These are phyloP conservation scores for Hypoxylon sp. DNA, from an alignment of 2,329 filamentous ascomycete species.

Conservation along the genomic window DNA sequence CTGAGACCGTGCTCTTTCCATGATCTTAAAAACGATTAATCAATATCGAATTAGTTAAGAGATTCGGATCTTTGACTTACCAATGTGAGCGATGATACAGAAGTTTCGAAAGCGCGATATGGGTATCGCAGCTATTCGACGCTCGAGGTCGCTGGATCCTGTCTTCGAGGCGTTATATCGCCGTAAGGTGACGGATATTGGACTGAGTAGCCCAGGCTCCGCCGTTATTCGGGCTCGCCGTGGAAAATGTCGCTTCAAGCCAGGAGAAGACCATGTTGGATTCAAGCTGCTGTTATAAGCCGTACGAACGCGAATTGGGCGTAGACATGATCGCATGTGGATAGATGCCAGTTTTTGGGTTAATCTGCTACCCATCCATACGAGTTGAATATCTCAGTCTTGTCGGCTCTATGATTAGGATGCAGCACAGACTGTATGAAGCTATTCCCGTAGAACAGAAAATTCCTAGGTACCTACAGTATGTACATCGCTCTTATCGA, in stretches of 20 bases:
- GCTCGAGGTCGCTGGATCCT: constrained; percentile 60
- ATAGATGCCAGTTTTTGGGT: constrained; percentile 41
- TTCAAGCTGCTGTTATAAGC: constrained; percentile 42
- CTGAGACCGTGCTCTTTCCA: constrained; percentile 72
- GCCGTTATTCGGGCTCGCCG: background rate
- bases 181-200: constrained; percentile 12
- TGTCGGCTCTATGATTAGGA: constrained; percentile 15
- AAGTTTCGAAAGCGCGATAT: constrained; percentile 91
- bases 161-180: constrained; percentile 49
- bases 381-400: constrained; percentile 36
- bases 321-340: constrained; percentile 52
- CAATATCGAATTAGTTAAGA: too few relatives aligned
- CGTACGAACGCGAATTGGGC: constrained; percentile 27
- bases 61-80: constrained; percentile 76
- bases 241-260: background rate
- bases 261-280: constrained; percentile 29
- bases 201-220: background rate
- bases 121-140: constrained; percentile 78
- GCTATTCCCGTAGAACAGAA: constrained; percentile 33
- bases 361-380: constrained; percentile 53
- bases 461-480: background rate
- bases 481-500: constrained; percentile 37
- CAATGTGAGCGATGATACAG: constrained; percentile 98
- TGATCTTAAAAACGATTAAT: background rate
- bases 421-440: constrained; percentile 8